These are phyloP conservation scores for Herpetospermum pedunculosum DNA, from an alignment of 306 rosid genomes.

Conservation along the genomic window DNA sequence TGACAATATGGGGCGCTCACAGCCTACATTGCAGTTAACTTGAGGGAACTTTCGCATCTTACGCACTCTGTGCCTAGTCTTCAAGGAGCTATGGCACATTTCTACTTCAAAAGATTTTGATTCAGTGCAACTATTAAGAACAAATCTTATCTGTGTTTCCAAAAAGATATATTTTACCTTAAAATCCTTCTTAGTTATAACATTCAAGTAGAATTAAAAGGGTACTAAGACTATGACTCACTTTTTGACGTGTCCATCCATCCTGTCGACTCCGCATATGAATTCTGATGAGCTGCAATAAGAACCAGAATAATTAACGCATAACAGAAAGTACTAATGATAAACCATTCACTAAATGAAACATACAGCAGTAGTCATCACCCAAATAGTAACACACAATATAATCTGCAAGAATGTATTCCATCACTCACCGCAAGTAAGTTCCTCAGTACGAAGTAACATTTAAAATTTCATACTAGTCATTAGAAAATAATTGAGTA, in stretches of 20 bases:
- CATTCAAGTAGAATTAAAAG: neutral
- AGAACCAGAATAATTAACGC: conserved; percentile 14
- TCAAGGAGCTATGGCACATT: neutral
- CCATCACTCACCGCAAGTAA: neutral
- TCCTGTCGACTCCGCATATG: conserved; percentile 30
- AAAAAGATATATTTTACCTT: neutral
- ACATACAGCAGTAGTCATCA: neutral
- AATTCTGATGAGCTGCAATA: conserved; percentile 44
- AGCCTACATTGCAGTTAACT: neutral
- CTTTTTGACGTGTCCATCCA: conserved; percentile 64
- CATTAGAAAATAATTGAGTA: neutral
- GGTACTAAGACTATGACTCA: neutral
- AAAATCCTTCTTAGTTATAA: neutral
- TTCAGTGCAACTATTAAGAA: neutral
- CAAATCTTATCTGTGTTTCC: neutral
- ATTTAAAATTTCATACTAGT: neutral
- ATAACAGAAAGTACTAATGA: neutral
- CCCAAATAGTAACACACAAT: neutral
- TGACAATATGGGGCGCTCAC: neutral
- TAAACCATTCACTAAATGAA: neutral
- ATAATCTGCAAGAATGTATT: neutral
- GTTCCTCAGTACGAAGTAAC: neutral
- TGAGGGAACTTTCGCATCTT: neutral
- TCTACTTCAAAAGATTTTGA: neutral
- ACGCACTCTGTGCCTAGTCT: neutral